Evolutionary conservation across 768 basidiomycete species (phyloP).

Genomic region (Hortiboletus campestris): DNA sequence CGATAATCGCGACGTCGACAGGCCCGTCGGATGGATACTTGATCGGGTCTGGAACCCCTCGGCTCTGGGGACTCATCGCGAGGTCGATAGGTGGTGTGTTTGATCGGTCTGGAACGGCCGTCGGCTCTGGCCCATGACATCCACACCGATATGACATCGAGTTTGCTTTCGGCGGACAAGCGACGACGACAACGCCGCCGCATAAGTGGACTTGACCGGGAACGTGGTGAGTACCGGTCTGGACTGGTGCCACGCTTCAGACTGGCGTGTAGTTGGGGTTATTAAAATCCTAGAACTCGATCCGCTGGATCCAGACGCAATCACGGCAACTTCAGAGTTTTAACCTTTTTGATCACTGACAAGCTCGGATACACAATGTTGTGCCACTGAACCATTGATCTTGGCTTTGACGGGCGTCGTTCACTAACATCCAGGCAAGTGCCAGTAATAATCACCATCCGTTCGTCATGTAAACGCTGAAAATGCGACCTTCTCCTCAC

Average conservation of each 20-base stretch:
- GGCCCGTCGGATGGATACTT: neutral
- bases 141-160: neutral
- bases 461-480: neutral
- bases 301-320: neutral
- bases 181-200: neutral
- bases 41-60: conserved; percentile 16
- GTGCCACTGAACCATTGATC: neutral
- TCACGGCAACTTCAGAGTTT: conserved; percentile 17
- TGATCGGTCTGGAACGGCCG: conserved; percentile 3
- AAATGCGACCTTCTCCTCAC: neutral
- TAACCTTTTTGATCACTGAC: conserved; percentile 18
- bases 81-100: conserved; percentile 1
- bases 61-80: conserved; percentile 10
- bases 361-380: neutral
- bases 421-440: conserved; percentile 3
- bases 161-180: neutral
- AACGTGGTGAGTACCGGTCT: neutral
- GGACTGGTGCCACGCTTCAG: neutral
- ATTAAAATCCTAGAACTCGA: neutral
- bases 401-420: too few species aligned
- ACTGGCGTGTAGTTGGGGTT: neutral
- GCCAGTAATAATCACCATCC: neutral
- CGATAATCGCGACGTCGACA: conserved; percentile 18
- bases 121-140: neutral
- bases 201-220: neutral